Conservation (phyloP, 2,329 filamentous ascomycete species). For the Monilinia fructicola region DNA sequence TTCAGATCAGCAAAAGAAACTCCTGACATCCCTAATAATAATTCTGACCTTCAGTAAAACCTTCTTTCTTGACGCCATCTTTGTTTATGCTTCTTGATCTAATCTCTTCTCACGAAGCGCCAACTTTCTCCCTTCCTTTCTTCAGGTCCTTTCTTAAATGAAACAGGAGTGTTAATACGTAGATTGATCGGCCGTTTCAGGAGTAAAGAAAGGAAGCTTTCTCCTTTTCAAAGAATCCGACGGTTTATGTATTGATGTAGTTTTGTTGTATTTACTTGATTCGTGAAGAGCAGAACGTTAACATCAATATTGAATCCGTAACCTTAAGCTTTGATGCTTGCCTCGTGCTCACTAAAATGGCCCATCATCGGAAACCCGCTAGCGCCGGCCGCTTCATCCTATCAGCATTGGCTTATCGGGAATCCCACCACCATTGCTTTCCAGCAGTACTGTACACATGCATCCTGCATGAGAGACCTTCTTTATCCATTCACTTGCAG, state of each 20-base stretch:
- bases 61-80: slow-evolving; percentile 54
- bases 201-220: neutral
- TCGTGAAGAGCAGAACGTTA: slow-evolving; percentile 12
- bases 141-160: neutral
- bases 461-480: slow-evolving; percentile 5
- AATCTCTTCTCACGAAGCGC: slow-evolving; percentile 18
- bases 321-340: slow-evolving; percentile 22
- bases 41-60: slow-evolving; percentile 62
- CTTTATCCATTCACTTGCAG: slow-evolving; percentile 17
- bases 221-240: neutral
- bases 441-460: neutral
- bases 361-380: slow-evolving; percentile 17
- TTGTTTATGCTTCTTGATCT: slow-evolving; percentile 12
- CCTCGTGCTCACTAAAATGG: slow-evolving; percentile 14
- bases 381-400: slow-evolving; percentile 28
- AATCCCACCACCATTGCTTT: neutral
- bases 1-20: slow-evolving; percentile 22
- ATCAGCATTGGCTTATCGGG: slow-evolving; percentile 24
- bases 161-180: slow-evolving; percentile 1
- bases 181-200: neutral
- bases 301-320: slow-evolving; percentile 21
- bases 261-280: slow-evolving; percentile 18
- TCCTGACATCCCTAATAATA: neutral
- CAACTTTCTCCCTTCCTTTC: slow-evolving; percentile 13
- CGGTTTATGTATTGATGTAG: slow-evolving; percentile 4